Conservation (phyloP, 1,139 yeast species). For the Kurtzmaniella quercitrusa region DNA sequence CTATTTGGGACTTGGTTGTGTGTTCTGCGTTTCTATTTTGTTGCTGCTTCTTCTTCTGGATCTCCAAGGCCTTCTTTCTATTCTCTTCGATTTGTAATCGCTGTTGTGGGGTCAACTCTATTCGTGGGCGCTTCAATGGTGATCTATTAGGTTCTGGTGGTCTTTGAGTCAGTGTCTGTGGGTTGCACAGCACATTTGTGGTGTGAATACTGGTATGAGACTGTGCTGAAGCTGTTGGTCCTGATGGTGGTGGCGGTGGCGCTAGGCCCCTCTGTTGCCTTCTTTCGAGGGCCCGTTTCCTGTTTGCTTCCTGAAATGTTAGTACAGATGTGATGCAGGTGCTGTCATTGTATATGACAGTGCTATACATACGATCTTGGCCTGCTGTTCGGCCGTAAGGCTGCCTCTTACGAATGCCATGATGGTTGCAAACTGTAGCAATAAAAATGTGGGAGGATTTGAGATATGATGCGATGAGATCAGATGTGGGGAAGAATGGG, state of each 20-base stretch:
- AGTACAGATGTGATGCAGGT: conserved; percentile 13
- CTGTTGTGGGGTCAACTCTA: conserved; percentile 50
- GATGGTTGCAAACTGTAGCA: neutral
- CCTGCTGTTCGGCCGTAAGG: conserved; percentile 23
- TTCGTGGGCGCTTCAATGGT: conserved; percentile 18
- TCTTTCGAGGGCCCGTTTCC: conserved; percentile 56
- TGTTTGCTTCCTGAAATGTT: conserved; percentile 47
- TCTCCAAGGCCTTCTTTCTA: conserved; percentile 53
- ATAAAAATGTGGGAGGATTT: neutral
- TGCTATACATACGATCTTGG: conserved; percentile 21
- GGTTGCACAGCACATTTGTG: neutral
- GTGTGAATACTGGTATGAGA: too few relatives aligned
- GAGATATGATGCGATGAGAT: neutral
- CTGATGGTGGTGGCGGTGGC: conserved; percentile 13
- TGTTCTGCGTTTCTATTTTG: conserved; percentile 30
- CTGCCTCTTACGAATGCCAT: conserved; percentile 21
- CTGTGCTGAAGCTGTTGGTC: conserved; percentile 6
- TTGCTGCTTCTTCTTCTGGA: conserved; percentile 36
- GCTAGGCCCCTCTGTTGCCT: conserved; percentile 41
- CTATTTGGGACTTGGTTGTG: conserved; percentile 1
- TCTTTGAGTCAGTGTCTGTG: neutral
- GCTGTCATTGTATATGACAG: too few relatives aligned
- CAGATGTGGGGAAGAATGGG: too few relatives aligned
- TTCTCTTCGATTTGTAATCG: conserved; percentile 50
- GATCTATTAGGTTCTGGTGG: conserved; percentile 2